Evolutionary conservation across 2,329 filamentous ascomycete genomes (phyloP).

Genomic region (Trichothecium roseum): DNA sequence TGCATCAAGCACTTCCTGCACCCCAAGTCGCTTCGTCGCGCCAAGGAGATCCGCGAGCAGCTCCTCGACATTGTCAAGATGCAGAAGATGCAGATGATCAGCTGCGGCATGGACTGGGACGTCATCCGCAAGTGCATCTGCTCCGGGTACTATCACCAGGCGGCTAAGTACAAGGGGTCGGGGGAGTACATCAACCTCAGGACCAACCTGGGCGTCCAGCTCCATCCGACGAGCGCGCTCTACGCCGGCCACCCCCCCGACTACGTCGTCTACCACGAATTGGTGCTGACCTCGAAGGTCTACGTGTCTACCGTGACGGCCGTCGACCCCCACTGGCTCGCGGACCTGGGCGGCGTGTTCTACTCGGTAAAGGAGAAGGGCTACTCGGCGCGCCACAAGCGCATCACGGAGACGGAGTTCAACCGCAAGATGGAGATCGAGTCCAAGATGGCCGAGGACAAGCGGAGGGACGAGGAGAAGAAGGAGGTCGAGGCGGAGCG

Average conservation of each 20-base stretch:
- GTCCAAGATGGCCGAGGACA: slow-evolving; percentile 81
- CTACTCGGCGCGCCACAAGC: slow-evolving; percentile 77
- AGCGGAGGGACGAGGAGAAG: slow-evolving; percentile 53
- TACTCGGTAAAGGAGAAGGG: slow-evolving; percentile 97
- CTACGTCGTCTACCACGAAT: slow-evolving; percentile 95
- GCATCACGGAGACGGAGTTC: slow-evolving; percentile 83
- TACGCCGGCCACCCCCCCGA: slow-evolving; percentile 95
- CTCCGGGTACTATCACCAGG: slow-evolving; percentile 96
- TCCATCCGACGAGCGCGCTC: slow-evolving; percentile 87
- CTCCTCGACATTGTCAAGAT: slow-evolving; percentile 87
- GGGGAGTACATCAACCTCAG: slow-evolving; percentile 96
- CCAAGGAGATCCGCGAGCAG: slow-evolving; percentile 90
- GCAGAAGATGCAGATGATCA: slow-evolving; percentile 79
- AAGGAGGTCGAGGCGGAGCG: slow-evolving; percentile 38
- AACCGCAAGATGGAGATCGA: slow-evolving; percentile 91
- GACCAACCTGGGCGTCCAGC: slow-evolving; percentile 84
- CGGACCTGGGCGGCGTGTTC: slow-evolving; percentile 92
- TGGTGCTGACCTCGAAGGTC: slow-evolving; percentile 92
- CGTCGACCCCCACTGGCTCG: slow-evolving; percentile 94
- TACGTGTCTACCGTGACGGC: slow-evolving; percentile 97
- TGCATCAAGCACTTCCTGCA: slow-evolving; percentile 90
- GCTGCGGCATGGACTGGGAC: slow-evolving; percentile 96
- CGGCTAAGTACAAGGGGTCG: slow-evolving; percentile 88
- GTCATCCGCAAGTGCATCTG: slow-evolving; percentile 93
- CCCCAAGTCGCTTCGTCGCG: slow-evolving; percentile 82